phyloP scores from a whole-genome alignment of 2,329 filamentous ascomycete genomes.

The Nakataea oryzae region DNA sequence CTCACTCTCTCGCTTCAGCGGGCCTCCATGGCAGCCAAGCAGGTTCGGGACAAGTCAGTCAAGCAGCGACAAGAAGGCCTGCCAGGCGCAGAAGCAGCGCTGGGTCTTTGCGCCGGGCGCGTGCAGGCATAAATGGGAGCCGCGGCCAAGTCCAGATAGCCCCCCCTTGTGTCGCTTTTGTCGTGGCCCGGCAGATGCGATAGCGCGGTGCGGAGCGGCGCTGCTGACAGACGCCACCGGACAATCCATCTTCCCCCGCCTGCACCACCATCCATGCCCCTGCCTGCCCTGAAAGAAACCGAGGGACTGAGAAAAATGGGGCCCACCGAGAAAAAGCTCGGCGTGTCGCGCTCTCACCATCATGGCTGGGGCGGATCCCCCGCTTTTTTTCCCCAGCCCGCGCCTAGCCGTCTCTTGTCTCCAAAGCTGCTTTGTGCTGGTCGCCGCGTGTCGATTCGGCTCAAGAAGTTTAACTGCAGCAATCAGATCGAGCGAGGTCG shows the following conservation, averaged over 20 bases:
- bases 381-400: not conserved
- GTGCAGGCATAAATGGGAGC: not conserved
- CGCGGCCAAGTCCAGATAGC: not conserved
- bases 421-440: no score
- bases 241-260: not conserved
- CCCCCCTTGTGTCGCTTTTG: no score
- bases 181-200: not conserved
- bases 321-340: not conserved
- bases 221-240: not conserved
- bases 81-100: not conserved
- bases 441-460: not conserved
- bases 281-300: not conserved
- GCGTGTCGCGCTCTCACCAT: not conserved
- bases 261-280: not conserved
- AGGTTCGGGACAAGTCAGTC: not conserved
- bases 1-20: not conserved
- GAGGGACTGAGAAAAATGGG: not conserved
- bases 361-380: not conserved
- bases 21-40: not conserved
- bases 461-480: not conserved
- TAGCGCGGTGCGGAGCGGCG: not conserved
- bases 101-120: not conserved
- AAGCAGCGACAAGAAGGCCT: not conserved
- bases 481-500: not conserved
- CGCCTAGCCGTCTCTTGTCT: no score